Conservation (phyloP, 2,329 filamentous ascomycete genomes). For the Alternaria incomplexa region DNA sequence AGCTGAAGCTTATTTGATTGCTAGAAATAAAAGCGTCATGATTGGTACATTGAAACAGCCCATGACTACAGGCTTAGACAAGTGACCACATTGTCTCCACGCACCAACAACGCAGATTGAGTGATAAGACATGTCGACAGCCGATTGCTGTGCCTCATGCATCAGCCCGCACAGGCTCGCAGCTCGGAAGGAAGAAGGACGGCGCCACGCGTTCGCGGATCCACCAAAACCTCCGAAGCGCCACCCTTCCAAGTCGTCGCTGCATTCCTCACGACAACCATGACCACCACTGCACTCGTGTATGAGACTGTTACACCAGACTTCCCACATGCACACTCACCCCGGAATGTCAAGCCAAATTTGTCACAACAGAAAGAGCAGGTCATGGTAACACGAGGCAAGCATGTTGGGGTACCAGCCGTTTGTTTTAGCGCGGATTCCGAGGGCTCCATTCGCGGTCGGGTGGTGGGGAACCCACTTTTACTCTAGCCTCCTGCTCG, state of each 20-base stretch:
- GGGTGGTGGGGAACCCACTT: slow-evolving; percentile 20
- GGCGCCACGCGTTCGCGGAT: slow-evolving; percentile 6
- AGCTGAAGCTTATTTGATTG: neutral
- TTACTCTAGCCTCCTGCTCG: neutral
- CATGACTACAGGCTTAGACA: neutral
- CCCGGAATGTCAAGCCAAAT: slow-evolving; percentile 9
- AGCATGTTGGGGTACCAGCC: slow-evolving; percentile 40
- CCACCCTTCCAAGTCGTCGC: neutral
- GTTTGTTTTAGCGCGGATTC: slow-evolving; percentile 39
- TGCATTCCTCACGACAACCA: neutral
- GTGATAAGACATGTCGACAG: slow-evolving; percentile 5
- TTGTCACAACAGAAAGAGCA: slow-evolving; percentile 16
- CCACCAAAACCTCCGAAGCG: slow-evolving; percentile 6
- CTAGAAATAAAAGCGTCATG: neutral
- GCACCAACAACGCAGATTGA: neutral
- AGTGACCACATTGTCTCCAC: neutral
- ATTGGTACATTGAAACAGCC: neutral
- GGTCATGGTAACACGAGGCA: slow-evolving; percentile 34
- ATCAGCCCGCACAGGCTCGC: neutral
- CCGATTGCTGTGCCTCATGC: neutral
- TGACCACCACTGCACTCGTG: neutral
- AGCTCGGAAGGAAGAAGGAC: neutral
- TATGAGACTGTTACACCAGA: slow-evolving; percentile 5
- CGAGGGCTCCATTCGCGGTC: slow-evolving; percentile 20
- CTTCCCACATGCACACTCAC: slow-evolving; percentile 11